These are phyloP conservation scores for Prosopis cineraria DNA, from an alignment of 306 rosid genomes.

Conservation along the genomic window DNA sequence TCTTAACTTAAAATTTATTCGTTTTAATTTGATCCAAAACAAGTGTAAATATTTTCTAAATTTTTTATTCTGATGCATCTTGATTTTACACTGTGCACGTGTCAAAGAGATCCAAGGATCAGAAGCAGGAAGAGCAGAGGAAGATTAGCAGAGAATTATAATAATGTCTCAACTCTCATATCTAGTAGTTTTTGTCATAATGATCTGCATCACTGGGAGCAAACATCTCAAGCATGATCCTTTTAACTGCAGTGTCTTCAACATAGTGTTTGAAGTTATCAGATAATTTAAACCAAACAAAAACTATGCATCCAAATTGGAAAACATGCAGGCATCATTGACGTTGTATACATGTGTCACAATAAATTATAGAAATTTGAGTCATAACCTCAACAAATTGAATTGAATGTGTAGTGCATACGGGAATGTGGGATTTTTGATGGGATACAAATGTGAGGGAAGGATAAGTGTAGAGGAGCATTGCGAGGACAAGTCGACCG, in stretches of 20 bases:
- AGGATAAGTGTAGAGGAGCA: conserved; percentile 8
- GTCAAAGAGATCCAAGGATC: too few species aligned
- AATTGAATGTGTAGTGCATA: conserved; percentile 42
- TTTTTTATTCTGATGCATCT: too few species aligned
- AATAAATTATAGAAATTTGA: too few species aligned
- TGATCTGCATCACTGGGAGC: conserved; percentile 41
- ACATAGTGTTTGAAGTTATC: conserved; percentile 38
- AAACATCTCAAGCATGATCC: conserved; percentile 39
- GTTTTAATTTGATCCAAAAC: too few species aligned
- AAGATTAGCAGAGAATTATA: conserved; percentile 15
- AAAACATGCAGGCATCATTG: too few species aligned
- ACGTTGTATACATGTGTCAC: too few species aligned
- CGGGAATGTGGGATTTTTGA: conserved; percentile 42
- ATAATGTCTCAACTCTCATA: conserved; percentile 41
- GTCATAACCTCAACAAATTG: too few species aligned
- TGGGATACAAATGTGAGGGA: conserved; percentile 41
- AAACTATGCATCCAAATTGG: too few species aligned
- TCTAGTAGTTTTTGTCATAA: conserved; percentile 30
- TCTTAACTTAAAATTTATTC: too few species aligned
- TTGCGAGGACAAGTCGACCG: conserved; percentile 39
- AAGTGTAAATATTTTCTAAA: too few species aligned
- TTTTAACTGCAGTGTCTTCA: conserved; percentile 42
- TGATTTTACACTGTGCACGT: too few species aligned
- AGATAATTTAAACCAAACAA: too few species aligned
- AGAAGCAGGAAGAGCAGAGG: neutral